A percentile compares a stretch with the other conserved stretches of the same genome.
Evolutionary conservation across 495 filamentous ascomycete species (phyloP).

Genomic region (Penicillium subrubescens): DNA sequence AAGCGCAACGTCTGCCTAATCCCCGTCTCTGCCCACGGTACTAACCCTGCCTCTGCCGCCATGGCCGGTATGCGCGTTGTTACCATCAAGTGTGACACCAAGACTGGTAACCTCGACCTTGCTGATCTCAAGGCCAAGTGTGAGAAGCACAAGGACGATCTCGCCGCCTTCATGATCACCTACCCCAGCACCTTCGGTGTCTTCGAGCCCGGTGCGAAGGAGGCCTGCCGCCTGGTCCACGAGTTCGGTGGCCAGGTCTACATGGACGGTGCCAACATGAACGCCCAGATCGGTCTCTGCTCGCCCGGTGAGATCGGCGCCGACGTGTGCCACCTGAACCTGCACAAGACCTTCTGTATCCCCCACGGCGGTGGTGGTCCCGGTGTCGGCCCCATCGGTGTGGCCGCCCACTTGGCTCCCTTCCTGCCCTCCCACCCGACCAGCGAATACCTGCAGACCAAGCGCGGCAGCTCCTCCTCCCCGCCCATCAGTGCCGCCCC

Average conservation of each 20-base stretch:
- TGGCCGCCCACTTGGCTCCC: conserved; percentile 75
- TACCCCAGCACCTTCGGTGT: conserved; percentile 98
- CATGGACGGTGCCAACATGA: conserved; percentile 99
- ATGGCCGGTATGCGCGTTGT: conserved; percentile 99
- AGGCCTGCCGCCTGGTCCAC: conserved; percentile 85
- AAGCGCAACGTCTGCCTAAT: conserved; percentile 95
- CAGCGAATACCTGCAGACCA: conserved; percentile 56
- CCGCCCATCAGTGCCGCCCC: conserved; percentile 83
- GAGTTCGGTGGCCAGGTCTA: conserved; percentile 91
- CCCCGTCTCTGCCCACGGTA: conserved; percentile 94
- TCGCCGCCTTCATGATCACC: conserved; percentile 97
- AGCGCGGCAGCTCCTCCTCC: conserved; percentile 57
- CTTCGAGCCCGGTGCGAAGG: conserved; percentile 89
- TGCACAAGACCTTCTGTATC: conserved; percentile 99
- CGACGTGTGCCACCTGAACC: conserved; percentile 96
- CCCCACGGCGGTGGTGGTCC: conserved; percentile 96
- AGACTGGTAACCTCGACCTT: conserved; percentile 89
- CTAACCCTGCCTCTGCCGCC: conserved; percentile 93
- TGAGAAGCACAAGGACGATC: conserved; percentile 79
- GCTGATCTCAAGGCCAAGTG: conserved; percentile 85
- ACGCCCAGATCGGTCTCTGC: conserved; percentile 96
- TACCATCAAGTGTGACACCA: conserved; percentile 85
- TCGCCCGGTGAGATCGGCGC: conserved; percentile 96
- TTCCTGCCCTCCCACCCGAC: conserved; percentile 79
- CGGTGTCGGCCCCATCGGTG: conserved; percentile 93